A percentile compares a stretch with the other conserved stretches of the same genome.
These are phyloP conservation scores for Gnetum montanum DNA, from an alignment of 75 land plant species.

Conservation along the genomic window DNA sequence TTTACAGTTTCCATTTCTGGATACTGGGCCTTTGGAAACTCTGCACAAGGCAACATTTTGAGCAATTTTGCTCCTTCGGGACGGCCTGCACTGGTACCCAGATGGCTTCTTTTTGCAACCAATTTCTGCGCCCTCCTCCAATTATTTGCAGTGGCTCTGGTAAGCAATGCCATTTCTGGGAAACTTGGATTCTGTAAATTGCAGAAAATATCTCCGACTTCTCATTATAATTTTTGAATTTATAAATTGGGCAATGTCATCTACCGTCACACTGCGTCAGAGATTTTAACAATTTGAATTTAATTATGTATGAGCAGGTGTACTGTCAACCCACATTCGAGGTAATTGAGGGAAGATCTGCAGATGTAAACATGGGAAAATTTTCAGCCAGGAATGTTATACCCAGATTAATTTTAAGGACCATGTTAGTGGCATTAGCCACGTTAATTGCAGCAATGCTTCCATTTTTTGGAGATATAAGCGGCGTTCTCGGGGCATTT, in stretches of 20 bases:
- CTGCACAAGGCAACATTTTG: background rate
- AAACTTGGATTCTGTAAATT: background rate
- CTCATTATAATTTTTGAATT: no score
- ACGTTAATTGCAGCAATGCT: slow-evolving; percentile 67
- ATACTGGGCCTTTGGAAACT: slow-evolving; percentile 88
- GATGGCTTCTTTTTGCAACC: slow-evolving; percentile 56
- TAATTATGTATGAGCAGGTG: no score
- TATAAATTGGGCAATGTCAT: no score
- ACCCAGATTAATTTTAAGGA: slow-evolving; percentile 41
- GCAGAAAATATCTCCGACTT: no score
- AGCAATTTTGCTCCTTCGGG: background rate
- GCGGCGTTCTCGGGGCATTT: slow-evolving; percentile 61
- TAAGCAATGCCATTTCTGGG: slow-evolving; percentile 21
- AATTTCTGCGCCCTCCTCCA: slow-evolving; percentile 52
- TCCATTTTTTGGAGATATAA: slow-evolving; percentile 86
- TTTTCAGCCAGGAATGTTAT: slow-evolving; percentile 53
- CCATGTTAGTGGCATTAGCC: slow-evolving; percentile 26
- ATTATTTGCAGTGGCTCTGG: slow-evolving; percentile 49
- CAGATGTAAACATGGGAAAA: slow-evolving; percentile 23
- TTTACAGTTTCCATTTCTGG: slow-evolving; percentile 69
- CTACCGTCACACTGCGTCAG: no score
- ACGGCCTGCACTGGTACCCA: slow-evolving; percentile 32
- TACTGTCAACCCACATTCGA: slow-evolving; percentile 72
- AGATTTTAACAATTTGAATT: no score
- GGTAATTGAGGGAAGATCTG: slow-evolving; percentile 12